Evolutionary conservation across 768 basidiomycete genomes (phyloP), one percentile per base, ranked within the genome.

Genomic region (Russula olivacea): DNA sequence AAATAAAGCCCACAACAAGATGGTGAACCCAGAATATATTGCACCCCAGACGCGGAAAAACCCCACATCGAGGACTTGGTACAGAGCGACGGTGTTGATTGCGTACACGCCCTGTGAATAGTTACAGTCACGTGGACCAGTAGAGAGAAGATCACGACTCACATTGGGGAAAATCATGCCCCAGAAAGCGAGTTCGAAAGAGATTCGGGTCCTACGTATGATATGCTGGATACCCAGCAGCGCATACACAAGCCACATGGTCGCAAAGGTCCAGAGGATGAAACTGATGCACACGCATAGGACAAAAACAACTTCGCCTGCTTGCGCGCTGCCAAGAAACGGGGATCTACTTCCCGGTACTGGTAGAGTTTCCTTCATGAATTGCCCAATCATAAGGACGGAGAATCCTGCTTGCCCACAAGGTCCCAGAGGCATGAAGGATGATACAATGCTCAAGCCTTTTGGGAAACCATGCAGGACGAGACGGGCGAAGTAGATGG

Each of bases 381-480:
- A 78, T 17, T 80, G 76, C 11, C 85, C 85, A n/a, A 84, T 78
- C 7, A 85, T 68, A 19, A 85, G 73, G 41, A 85, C 70, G 1
- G 82, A 76, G 66, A 79, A 84, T 1, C 84, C 85, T 11, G 84
- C 80, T 69, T 91, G 88, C 25, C 84, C 88, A 58, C 81, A 81
- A 0, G 89, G 87, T 3, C 90, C 90, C 2, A 91, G 72, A 0
- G 88, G 87, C n/a, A 91, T 77, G 72, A 90, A 90, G 4, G 81
- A 76, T 6, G 84, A 83, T 61, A 87, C 72, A 54, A 87, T 76
- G 15, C 72, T 72, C 3, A 69, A 68, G 25, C 80, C 80, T 4
- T 75, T 73, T 1, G 84, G 79, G 55, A 83, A 76, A 10, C 85
- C 86, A 68, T 83, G 70, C 11, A 83, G 64, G 58, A 87, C 79